Evolutionary conservation across 768 basidiomycete genomes (phyloP).

Genomic region (Artomyces pyxidatus): DNA sequence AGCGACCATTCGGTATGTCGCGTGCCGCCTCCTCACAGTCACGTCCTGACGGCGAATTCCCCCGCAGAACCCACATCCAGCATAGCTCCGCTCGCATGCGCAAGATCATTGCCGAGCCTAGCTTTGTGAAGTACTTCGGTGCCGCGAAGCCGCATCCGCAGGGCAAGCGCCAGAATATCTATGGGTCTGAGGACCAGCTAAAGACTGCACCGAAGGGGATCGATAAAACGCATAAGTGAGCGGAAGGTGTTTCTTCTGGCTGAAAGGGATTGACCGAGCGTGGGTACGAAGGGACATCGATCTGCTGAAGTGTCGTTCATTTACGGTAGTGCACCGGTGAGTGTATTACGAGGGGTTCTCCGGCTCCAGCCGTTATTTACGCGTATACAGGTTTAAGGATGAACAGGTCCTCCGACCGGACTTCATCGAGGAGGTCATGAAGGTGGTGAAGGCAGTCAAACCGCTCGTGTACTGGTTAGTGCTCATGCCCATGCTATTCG

Average conservation of each 20-base stretch:
- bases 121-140: conserved; percentile 76
- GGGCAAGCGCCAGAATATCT: conserved; percentile 66
- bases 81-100: conserved; percentile 57
- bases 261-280: neutral
- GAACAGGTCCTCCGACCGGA: conserved; percentile 31
- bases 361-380: neutral
- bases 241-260: neutral
- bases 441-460: conserved; percentile 27
- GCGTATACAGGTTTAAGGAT: conserved; percentile 27
- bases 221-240: conserved; percentile 70
- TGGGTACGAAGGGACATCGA: conserved; percentile 68
- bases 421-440: conserved; percentile 31
- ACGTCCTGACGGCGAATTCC: neutral
- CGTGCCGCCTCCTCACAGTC: neutral
- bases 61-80: conserved; percentile 49
- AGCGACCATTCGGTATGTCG: conserved; percentile 54
- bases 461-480: conserved; percentile 32
- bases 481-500: neutral
- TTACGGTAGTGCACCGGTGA: conserved; percentile 60
- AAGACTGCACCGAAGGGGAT: conserved; percentile 91
- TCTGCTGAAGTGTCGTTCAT: conserved; percentile 74
- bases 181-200: conserved; percentile 80
- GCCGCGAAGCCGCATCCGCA: conserved; percentile 51
- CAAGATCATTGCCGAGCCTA: conserved; percentile 51
- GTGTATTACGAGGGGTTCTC: conserved; percentile 14